These are phyloP conservation scores for Arctium lappa DNA, from an alignment of 129 eudicot species.

Conservation along the genomic window DNA sequence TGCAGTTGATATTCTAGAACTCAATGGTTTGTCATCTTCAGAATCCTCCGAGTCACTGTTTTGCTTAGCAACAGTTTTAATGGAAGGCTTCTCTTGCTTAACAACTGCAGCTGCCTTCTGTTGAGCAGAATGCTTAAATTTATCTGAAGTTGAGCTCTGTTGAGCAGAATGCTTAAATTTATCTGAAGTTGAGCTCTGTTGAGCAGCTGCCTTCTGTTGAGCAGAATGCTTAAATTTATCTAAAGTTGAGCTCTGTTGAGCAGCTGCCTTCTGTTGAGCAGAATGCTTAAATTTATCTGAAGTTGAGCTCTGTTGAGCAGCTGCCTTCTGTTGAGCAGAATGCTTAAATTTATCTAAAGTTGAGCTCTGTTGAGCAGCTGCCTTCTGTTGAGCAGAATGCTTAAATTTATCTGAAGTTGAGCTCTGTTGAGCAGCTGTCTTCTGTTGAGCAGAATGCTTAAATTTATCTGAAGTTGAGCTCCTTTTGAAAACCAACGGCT, in stretches of 20 bases:
- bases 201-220: no score
- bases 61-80: slow-evolving; percentile 30
- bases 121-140: no score
- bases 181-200: no score
- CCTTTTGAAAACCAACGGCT: slow-evolving; percentile 73
- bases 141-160: no score
- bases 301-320: no score
- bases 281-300: neutral
- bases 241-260: no score
- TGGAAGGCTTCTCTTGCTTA: slow-evolving; percentile 23
- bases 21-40: slow-evolving; percentile 78
- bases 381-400: no score
- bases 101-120: slow-evolving; percentile 3
- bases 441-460: slow-evolving; percentile 37
- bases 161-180: no score
- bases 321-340: no score
- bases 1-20: slow-evolving; percentile 38
- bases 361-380: no score
- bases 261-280: no score
- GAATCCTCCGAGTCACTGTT: slow-evolving; percentile 58
- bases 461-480: slow-evolving; percentile 32
- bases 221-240: no score
- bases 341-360: neutral
- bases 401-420: neutral
- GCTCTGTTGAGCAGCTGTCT: neutral